Conservation (phyloP, 441 rosid genomes). For the Biscutella auriculata region DNA sequence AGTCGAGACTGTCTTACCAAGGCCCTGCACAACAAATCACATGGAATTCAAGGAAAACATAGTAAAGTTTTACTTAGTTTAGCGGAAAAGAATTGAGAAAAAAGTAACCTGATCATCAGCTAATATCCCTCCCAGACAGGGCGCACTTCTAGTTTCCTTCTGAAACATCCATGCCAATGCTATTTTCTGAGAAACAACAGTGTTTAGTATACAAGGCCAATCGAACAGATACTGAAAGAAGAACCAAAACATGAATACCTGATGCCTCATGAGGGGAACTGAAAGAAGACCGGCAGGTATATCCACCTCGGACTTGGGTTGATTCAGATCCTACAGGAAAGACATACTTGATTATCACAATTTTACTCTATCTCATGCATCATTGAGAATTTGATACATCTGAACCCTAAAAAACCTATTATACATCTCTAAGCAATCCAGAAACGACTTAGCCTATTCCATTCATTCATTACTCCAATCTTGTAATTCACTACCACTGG, state of each 20-base stretch:
- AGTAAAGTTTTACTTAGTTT: no score
- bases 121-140: slow-evolving; percentile 84
- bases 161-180: slow-evolving; percentile 96
- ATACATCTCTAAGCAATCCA: no score
- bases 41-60: slow-evolving; percentile 12
- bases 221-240: slow-evolving; percentile 4
- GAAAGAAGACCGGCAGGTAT: slow-evolving; percentile 64
- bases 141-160: slow-evolving; percentile 72
- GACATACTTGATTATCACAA: no score
- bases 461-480: no score
- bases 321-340: slow-evolving; percentile 67
- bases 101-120: slow-evolving; percentile 90
- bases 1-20: slow-evolving; percentile 90
- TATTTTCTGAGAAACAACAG: slow-evolving; percentile 56
- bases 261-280: slow-evolving; percentile 83
- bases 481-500: no score
- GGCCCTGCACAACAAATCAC: slow-evolving; percentile 50
- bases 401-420: no score
- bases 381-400: no score
- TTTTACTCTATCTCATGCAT: no score
- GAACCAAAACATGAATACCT: slow-evolving; percentile 38
- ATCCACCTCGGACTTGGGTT: slow-evolving; percentile 59
- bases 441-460: no score
- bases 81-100: slow-evolving; percentile 1
- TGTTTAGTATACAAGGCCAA: slow-evolving; percentile 12